These are phyloP conservation scores for Filosporella fistucella DNA, from an alignment of 495 filamentous ascomycete species.

Conservation along the genomic window DNA sequence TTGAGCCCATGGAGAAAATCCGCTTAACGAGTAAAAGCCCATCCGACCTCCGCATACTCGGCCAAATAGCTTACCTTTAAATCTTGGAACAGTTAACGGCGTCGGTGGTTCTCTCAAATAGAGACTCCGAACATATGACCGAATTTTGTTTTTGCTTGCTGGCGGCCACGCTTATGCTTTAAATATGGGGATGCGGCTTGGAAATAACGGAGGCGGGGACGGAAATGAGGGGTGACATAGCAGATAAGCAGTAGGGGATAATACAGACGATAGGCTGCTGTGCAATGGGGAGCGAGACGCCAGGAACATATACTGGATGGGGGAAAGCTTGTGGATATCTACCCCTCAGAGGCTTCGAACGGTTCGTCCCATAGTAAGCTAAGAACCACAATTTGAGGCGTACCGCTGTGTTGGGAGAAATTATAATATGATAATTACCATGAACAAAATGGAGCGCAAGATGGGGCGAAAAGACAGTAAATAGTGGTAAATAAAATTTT, in stretches of 20 bases:
- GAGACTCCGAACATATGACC: slow-evolving; percentile 11
- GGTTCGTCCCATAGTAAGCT: no score
- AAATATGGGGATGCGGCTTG: neutral
- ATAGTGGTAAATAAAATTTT: no score
- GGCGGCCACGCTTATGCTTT: neutral
- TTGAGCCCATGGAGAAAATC: slow-evolving; percentile 10
- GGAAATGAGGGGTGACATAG: neutral
- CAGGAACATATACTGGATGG: no score
- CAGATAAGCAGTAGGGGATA: neutral
- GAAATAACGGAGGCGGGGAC: neutral
- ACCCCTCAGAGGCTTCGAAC: slow-evolving; percentile 1
- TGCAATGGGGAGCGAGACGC: no score
- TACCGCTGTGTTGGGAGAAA: no score
- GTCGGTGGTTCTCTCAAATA: neutral
- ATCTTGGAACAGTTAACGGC: neutral
- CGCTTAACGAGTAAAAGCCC: no score
- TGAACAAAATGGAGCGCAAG: no score
- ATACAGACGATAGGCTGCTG: neutral
- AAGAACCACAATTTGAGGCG: no score
- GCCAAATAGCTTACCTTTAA: neutral
- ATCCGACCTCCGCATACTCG: neutral
- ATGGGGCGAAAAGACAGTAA: no score
- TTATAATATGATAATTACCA: no score
- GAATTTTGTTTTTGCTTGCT: neutral
- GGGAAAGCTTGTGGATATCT: neutral